Evolutionary conservation across 2,329 filamentous ascomycete genomes (phyloP).

Genomic region (Aspergillus amoenus): DNA sequence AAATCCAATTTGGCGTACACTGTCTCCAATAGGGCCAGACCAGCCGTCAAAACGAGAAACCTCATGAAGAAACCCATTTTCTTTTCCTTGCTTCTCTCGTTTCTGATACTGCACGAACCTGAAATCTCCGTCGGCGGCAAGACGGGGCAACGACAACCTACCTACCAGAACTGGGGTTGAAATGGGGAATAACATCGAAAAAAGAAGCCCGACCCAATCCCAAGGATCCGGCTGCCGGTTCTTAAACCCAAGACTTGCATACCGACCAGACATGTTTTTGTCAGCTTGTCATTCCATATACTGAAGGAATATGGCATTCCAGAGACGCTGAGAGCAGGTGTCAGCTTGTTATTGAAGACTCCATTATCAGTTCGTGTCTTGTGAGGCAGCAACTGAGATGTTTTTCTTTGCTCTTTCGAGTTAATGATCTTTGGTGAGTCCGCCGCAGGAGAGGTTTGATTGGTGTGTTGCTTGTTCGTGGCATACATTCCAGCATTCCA

Average conservation of each 20-base stretch:
- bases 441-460: not conserved
- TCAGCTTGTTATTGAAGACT: not conserved
- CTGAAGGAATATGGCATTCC: not conserved
- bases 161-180: not conserved
- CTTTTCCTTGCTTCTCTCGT: not conserved
- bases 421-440: not conserved
- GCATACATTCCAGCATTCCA: not conserved
- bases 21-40: conserved; percentile 31
- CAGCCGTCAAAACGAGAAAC: conserved; percentile 25
- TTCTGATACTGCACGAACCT: not conserved
- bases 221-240: not conserved
- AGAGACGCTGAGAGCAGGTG: not conserved
- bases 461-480: not conserved
- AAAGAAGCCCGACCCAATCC: no score
- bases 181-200: not conserved
- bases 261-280: not conserved
- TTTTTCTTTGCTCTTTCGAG: no score
- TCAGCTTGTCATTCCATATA: not conserved
- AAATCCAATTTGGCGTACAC: conserved; percentile 46
- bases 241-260: not conserved
- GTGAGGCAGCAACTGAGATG: no score
- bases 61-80: conserved; percentile 29
- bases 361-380: no score
- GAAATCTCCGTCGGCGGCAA: not conserved
- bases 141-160: not conserved